phyloP scores from a whole-genome alignment of 2,329 filamentous ascomycete species.

The Rhynchosporium agropyri region DNA sequence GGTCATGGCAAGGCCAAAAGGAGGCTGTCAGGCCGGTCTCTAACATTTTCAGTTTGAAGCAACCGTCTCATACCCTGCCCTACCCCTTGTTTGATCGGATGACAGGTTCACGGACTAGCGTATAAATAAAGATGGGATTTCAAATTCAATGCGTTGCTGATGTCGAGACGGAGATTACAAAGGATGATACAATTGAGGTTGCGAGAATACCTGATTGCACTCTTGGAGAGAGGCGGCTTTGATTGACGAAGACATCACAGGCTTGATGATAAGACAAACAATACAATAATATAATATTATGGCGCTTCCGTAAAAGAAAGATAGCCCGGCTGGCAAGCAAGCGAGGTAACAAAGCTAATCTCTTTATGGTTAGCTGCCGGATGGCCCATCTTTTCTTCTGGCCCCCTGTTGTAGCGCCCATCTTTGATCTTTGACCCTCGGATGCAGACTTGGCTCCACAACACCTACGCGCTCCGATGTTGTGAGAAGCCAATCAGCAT shows the following conservation, averaged over 20 bases:
- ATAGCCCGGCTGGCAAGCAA: background rate
- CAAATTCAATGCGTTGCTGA: constrained; percentile 3
- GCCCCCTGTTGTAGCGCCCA: background rate
- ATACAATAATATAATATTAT: too few species aligned
- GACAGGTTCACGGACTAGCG: constrained; percentile 12
- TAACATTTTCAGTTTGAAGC: constrained; percentile 13
- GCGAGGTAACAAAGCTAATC: background rate
- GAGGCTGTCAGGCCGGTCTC: constrained; percentile 15
- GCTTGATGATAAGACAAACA: background rate
- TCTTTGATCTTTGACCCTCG: background rate
- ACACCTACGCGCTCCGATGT: background rate
- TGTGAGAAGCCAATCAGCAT: constrained; percentile 1
- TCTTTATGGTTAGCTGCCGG: constrained; percentile 11
- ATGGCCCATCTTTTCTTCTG: background rate
- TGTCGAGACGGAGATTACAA: constrained; percentile 1
- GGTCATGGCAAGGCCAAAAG: constrained; percentile 1
- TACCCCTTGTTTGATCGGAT: constrained; percentile 7
- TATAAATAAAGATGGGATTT: constrained; percentile 5
- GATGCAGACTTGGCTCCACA: background rate
- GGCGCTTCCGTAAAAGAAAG: too few species aligned
- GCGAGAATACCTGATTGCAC: constrained; percentile 4
- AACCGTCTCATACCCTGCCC: constrained; percentile 12
- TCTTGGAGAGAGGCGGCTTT: background rate
- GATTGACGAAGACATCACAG: constrained; percentile 3
- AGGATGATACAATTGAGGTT: constrained; percentile 10